Evolutionary conservation across 1,284 basidiomycete species (phyloP).

Genomic region (Ceratobasidium sp.): DNA sequence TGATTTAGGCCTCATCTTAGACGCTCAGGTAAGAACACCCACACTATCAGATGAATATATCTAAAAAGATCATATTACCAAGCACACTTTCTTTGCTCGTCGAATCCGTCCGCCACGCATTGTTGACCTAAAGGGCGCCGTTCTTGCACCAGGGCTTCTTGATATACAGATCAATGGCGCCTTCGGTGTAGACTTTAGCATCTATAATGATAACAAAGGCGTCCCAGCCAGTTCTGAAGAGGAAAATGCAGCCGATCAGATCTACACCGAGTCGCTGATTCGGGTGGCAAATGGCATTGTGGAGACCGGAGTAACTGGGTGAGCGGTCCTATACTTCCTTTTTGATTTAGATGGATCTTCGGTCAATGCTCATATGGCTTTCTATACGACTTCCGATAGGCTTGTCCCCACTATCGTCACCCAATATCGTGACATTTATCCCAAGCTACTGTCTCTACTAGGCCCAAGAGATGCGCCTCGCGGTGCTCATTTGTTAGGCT

Average conservation of each 20-base stretch:
- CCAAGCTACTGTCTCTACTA: slow-evolving; percentile 25
- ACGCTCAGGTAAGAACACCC: slow-evolving; percentile 67
- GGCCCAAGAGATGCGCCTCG: slow-evolving; percentile 7
- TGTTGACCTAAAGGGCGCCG: slow-evolving; percentile 75
- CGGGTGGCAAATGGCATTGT: slow-evolving; percentile 77
- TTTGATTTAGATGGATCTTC: slow-evolving; percentile 5
- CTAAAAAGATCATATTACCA: slow-evolving; percentile 18
- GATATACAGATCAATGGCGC: slow-evolving; percentile 89
- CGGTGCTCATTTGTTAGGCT: slow-evolving; percentile 30
- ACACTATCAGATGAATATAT: slow-evolving; percentile 1
- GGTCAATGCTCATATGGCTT: background rate
- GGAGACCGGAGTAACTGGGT: slow-evolving; percentile 90
- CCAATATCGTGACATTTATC: slow-evolving; percentile 26
- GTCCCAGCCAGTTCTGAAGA: background rate
- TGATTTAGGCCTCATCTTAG: slow-evolving; percentile 70
- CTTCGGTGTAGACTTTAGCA: slow-evolving; percentile 89
- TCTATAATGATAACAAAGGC: slow-evolving; percentile 62
- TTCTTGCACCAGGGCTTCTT: slow-evolving; percentile 80
- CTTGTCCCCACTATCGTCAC: slow-evolving; percentile 35
- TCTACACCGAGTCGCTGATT: slow-evolving; percentile 74
- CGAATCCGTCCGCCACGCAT: slow-evolving; percentile 66
- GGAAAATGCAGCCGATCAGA: slow-evolving; percentile 63
- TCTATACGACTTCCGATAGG: background rate
- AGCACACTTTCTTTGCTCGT: slow-evolving; percentile 74
- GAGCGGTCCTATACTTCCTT: slow-evolving; percentile 54